A percentile compares a stretch with the other conserved stretches of the same genome.
phyloP scores from a whole-genome alignment of 2,329 filamentous ascomycete genomes.

The Tolypocladium album region DNA sequence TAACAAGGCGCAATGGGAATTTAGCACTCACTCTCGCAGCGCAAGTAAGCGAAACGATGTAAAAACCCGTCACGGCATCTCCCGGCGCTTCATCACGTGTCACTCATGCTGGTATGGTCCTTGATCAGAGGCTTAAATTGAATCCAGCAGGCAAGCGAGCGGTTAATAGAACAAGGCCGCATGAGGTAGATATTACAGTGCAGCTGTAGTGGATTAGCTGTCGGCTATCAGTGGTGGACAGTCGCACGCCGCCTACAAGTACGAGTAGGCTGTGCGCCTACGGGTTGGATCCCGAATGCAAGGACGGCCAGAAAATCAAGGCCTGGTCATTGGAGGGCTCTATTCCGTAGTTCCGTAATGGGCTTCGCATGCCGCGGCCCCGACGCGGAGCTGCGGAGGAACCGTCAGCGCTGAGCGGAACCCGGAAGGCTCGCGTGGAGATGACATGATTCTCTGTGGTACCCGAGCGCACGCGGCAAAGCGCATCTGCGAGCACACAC shows the following conservation, averaged over 20 bases:
- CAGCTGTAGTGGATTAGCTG: no score
- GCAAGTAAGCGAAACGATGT: not conserved
- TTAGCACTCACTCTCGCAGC: no score
- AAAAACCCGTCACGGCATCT: no score
- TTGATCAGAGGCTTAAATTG: slow-evolving; percentile 12
- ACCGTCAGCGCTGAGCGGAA: not conserved
- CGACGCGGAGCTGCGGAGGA: not conserved
- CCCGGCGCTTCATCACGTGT: not conserved
- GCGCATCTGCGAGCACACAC: no score
- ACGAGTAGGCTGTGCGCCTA: no score
- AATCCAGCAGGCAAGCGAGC: no score
- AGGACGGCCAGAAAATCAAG: no score
- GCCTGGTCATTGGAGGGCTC: not conserved
- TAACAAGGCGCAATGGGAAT: not conserved
- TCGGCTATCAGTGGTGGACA: no score
- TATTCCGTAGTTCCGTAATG: not conserved
- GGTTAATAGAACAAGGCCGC: no score
- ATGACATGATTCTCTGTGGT: not conserved
- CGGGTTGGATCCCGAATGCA: no score
- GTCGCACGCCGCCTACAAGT: no score
- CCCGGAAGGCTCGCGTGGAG: not conserved
- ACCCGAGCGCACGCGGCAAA: not conserved
- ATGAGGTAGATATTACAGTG: no score
- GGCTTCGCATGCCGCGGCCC: not conserved
- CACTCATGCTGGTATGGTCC: not conserved